Conservation (phyloP, 2,329 filamentous ascomycete genomes). For the Podosphaera fusca region DNA sequence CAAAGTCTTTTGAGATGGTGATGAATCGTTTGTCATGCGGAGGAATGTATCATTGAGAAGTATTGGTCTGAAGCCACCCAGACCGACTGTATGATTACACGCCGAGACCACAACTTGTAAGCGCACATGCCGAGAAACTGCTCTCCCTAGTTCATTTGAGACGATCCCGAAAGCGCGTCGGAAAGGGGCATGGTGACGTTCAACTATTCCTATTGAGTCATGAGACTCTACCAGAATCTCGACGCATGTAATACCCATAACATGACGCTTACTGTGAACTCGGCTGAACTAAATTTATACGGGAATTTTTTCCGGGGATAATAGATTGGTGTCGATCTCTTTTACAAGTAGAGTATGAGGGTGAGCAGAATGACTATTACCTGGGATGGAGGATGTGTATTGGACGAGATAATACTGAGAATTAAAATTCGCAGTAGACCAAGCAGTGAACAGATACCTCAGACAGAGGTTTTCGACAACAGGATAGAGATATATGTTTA, state of each 20-base stretch:
- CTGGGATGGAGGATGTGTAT: too few relatives aligned
- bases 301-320: neutral
- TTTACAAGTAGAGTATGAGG: neutral
- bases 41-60: neutral
- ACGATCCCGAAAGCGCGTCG: neutral
- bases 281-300: neutral
- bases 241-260: conserved; percentile 1
- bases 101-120: neutral
- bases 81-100: neutral
- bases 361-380: too few relatives aligned
- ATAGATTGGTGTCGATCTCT: neutral
- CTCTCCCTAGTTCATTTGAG: neutral
- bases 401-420: too few relatives aligned
- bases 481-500: too few relatives aligned
- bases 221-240: neutral
- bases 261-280: neutral
- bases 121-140: neutral
- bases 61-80: neutral
- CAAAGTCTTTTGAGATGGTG: neutral
- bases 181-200: neutral
- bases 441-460: too few relatives aligned
- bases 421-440: too few relatives aligned
- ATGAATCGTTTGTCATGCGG: neutral
- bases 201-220: neutral
- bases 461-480: too few relatives aligned